A percentile compares a stretch with the other conserved stretches of the same genome.
Conservation (phyloP, 2,329 filamentous ascomycete genomes). For the Aspergillus costaricaensis region DNA sequence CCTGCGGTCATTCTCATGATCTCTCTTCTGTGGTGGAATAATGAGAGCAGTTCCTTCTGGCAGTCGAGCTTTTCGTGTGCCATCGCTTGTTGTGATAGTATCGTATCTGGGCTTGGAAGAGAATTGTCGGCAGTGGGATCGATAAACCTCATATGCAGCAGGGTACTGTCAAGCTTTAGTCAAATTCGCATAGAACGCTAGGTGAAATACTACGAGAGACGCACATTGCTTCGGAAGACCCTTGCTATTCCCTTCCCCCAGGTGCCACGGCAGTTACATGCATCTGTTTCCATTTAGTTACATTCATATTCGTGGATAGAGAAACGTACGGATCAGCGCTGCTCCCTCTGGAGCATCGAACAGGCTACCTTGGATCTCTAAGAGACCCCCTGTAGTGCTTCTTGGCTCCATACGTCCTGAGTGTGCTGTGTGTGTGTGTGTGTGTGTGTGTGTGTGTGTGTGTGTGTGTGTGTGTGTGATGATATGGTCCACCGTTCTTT, state of each 20-base stretch:
- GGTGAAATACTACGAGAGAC: not conserved
- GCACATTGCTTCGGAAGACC: constrained; percentile 48
- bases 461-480: not conserved
- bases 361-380: constrained; percentile 49
- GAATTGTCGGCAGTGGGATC: constrained; percentile 47
- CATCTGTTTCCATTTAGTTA: constrained; percentile 41
- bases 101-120: constrained; percentile 16
- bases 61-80: constrained; percentile 18
- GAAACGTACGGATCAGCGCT: constrained; percentile 52
- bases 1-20: constrained; percentile 20
- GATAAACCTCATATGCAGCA: constrained; percentile 51
- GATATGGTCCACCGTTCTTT: not conserved
- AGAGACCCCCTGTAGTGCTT: constrained; percentile 19
- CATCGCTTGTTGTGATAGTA: constrained; percentile 4
- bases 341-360: constrained; percentile 54
- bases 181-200: not conserved
- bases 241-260: constrained; percentile 63
- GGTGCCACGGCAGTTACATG: constrained; percentile 59
- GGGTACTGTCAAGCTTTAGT: constrained; percentile 48
- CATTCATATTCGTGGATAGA: not conserved
- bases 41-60: constrained; percentile 54
- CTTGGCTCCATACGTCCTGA: constrained; percentile 1
- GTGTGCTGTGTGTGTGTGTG: too few species aligned
- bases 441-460: too few species aligned
- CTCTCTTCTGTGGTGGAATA: constrained; percentile 52